Evolutionary conservation across 2,329 filamentous ascomycete genomes (phyloP), one percentile per base, ranked within the genome.

Genomic region (Trichoderma simmonsii): DNA sequence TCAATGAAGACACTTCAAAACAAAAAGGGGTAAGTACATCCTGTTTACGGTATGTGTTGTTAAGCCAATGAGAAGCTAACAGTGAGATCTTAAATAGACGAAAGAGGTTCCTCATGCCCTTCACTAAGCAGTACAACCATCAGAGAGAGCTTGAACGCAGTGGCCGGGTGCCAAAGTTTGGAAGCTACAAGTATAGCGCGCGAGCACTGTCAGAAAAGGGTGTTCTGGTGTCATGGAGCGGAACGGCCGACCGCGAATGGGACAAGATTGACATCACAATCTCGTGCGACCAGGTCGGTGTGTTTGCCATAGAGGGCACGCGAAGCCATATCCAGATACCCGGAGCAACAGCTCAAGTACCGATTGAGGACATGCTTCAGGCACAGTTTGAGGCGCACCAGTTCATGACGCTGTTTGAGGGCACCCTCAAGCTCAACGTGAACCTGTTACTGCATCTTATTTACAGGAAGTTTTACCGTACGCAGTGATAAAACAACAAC

Each of bases 41-140:
- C 11, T 61, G 1, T 43, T n/a, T 9, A 43, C 15, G 7, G 7
- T 11, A 14, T 21, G 24, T 48, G 36, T 28, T 36, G 3, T n/a
- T 56, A 5, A 14, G 48, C 36, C 28, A 18, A 34, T 39, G 8
- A 24, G 11, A 26, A 71, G 64, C 71, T 71, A 34, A 74, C 76
- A 75, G 73, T 75, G 73, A 64, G 24, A 36, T 51, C 3, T 6
- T 12, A 36, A 34, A 77, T 76, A 91, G 92, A 74, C 97, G 97
- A 85, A 97, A 97, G 82, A 90, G 92, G 68, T 98, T 98, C 86
- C 87, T 98, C 71, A 88, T 99, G 81, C 96, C 96, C 15, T 99
- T 99, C 81, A 98, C 95, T 28, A 97, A 97, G 79, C 96, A 99
- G 82, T 99, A 97, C 89, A 97, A 98, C 82, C 96, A 99, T 83